Evolutionary conservation across 768 basidiomycete species (phyloP).

Genomic region (Rhodotorula taiwanensis): DNA sequence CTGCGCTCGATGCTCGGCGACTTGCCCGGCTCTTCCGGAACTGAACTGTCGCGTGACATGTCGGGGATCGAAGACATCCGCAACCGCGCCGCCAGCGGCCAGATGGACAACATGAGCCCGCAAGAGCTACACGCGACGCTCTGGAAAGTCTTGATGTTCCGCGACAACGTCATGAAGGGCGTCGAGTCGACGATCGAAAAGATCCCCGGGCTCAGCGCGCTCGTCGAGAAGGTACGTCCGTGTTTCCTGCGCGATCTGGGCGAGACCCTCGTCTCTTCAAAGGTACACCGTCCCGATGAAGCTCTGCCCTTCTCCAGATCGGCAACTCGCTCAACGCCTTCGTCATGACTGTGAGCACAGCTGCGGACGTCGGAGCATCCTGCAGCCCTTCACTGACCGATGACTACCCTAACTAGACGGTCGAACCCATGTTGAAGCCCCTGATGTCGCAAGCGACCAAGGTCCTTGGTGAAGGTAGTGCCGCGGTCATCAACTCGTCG

Average conservation of each 20-base stretch:
- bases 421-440: conserved; percentile 80
- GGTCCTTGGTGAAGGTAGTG: conserved; percentile 59
- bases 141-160: conserved; percentile 79
- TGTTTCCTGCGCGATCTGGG: too few species aligned
- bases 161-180: conserved; percentile 70
- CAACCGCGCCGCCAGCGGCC: conserved; percentile 54
- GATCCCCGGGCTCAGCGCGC: conserved; percentile 66
- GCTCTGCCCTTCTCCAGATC: too few species aligned
- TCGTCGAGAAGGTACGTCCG: conserved; percentile 85
- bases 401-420: too few species aligned
- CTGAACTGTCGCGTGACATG: conserved; percentile 37
- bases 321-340: conserved; percentile 53
- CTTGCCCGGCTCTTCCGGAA: conserved; percentile 55
- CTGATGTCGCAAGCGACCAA: conserved; percentile 53
- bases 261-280: conserved; percentile 41
- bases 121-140: conserved; percentile 76
- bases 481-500: conserved; percentile 67
- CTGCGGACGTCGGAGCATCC: too few species aligned
- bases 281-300: too few species aligned
- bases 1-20: conserved; percentile 59
- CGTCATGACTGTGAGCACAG: too few species aligned
- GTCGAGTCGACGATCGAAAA: conserved; percentile 72
- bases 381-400: too few species aligned
- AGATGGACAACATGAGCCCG: conserved; percentile 74
- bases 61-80: conserved; percentile 63